Evolutionary conservation across 2,329 filamentous ascomycete genomes (phyloP).

Genomic region (Aureobasidium pullulans): DNA sequence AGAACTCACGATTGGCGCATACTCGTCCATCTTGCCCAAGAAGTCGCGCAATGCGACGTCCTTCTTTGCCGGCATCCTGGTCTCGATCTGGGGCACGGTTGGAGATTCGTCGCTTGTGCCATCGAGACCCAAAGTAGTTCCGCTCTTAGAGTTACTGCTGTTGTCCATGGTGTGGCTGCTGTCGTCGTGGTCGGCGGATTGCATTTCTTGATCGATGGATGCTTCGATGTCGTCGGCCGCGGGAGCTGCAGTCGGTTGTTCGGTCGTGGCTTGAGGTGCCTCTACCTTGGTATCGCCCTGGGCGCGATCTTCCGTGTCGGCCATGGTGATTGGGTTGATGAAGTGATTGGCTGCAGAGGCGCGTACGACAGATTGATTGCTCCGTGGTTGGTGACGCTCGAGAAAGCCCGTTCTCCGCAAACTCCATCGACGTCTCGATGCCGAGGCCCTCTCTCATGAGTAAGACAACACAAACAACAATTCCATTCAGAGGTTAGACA

Average conservation of each 20-base stretch:
- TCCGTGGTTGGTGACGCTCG: neutral
- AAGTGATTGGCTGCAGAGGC: slow-evolving; percentile 5
- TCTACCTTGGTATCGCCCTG: neutral
- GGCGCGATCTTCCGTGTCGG: slow-evolving; percentile 5
- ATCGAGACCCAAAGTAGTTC: slow-evolving; percentile 20
- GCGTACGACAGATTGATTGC: slow-evolving; percentile 6
- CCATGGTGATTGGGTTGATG: slow-evolving; percentile 12
- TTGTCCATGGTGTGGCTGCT: neutral
- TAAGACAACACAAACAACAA: neutral
- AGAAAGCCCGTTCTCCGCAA: neutral
- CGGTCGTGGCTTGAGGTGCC: neutral
- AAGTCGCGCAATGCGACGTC: slow-evolving; percentile 91
- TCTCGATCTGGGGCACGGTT: slow-evolving; percentile 40
- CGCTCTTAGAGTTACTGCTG: neutral
- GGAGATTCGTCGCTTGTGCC: slow-evolving; percentile 28
- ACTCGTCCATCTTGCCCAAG: slow-evolving; percentile 93
- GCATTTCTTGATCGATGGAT: neutral
- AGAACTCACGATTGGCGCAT: slow-evolving; percentile 81
- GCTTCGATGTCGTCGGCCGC: slow-evolving; percentile 10
- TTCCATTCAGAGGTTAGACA: neutral
- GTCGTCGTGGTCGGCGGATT: neutral
- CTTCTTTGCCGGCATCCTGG: slow-evolving; percentile 71
- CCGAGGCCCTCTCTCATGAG: neutral
- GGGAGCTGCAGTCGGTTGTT: neutral
- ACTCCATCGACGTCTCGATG: neutral